phyloP scores from a whole-genome alignment of 1,284 basidiomycete species.

The Pterulicium gracile region DNA sequence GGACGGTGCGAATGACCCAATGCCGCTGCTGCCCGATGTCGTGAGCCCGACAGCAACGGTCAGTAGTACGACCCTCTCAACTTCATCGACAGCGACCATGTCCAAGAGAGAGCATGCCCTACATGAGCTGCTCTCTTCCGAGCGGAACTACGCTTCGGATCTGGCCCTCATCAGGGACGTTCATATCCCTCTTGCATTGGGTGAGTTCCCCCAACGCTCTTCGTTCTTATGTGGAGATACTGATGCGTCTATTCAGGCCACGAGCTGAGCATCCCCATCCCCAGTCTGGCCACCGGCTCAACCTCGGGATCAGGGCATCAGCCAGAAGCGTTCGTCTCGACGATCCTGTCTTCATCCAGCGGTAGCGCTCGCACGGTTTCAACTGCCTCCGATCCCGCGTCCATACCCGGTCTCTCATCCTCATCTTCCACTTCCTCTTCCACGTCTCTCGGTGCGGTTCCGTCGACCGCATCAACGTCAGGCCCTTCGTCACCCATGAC shows the following conservation, averaged over 20 bases:
- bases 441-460: constrained; percentile 41
- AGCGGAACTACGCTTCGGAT: constrained; percentile 83
- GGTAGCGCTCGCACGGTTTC: constrained; percentile 3
- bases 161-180: constrained; percentile 77
- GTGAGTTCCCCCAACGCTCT: constrained; percentile 22
- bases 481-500: constrained; percentile 45
- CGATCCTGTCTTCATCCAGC: constrained; percentile 3
- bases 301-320: too few relatives aligned
- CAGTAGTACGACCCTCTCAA: neutral
- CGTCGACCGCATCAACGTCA: constrained; percentile 29
- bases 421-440: constrained; percentile 41
- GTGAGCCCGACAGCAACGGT: neutral
- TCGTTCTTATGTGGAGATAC: constrained; percentile 6
- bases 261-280: constrained; percentile 21
- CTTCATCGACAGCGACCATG: constrained; percentile 15
- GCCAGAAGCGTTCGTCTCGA: too few relatives aligned
- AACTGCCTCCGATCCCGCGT: constrained; percentile 3
- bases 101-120: constrained; percentile 79
- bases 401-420: too few relatives aligned
- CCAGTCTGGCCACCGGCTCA: constrained; percentile 11
- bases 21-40: neutral
- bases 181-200: constrained; percentile 69
- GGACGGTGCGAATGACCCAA: neutral
- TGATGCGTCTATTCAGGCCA: constrained; percentile 25
- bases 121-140: constrained; percentile 75